phyloP scores from a whole-genome alignment of 129 eudicot genomes.

The Flaveria sonorensis region DNA sequence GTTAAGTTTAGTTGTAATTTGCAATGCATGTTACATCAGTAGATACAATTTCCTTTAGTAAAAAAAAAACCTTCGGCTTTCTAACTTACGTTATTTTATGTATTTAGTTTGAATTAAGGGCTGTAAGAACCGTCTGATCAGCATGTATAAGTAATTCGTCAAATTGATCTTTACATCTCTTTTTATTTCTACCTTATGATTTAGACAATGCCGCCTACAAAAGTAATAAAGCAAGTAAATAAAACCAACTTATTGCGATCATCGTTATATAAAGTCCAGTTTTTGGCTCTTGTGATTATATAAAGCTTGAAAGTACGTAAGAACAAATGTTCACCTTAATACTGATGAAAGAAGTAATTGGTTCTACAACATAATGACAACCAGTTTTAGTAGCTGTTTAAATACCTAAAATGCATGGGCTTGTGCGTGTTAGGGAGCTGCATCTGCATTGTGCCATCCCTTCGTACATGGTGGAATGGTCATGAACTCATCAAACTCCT shows the following conservation, averaged over 20 bases:
- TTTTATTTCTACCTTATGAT: neutral
- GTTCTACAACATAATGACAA: conserved; percentile 30
- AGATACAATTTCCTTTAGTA: neutral
- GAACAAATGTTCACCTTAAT: conserved; percentile 23
- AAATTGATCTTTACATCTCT: neutral
- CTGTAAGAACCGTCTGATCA: neutral
- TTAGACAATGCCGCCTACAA: neutral
- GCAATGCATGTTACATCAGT: neutral
- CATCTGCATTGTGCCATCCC: conserved; percentile 98
- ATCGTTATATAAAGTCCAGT: conserved; percentile 4
- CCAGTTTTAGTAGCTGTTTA: conserved; percentile 14
- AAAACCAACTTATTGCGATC: neutral
- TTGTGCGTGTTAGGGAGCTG: conserved; percentile 35
- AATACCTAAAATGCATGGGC: conserved; percentile 9
- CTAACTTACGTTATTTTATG: neutral
- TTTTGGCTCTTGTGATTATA: conserved; percentile 21
- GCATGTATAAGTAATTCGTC: neutral
- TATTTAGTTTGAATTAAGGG: neutral
- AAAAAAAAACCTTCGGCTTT: neutral
- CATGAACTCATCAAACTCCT: conserved; percentile 97
- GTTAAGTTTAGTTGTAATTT: too few species aligned
- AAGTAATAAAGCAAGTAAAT: neutral
- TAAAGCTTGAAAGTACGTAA: neutral
- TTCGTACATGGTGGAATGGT: conserved; percentile 77
- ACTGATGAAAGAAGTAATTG: conserved; percentile 19